These are phyloP conservation scores for Kazachstania africana DNA, from an alignment of 805 yeast genomes.

Conservation along the genomic window DNA sequence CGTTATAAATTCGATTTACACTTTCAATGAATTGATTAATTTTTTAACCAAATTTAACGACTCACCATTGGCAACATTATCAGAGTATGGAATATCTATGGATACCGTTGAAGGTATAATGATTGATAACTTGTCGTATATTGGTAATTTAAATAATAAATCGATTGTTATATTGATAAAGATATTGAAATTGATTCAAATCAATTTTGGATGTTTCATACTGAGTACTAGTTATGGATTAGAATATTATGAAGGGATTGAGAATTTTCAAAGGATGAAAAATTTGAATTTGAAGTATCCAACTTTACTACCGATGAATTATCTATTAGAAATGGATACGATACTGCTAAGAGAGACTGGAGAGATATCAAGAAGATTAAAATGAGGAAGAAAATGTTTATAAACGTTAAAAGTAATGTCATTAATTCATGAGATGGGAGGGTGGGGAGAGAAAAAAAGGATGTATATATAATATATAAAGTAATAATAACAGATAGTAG, in stretches of 20 bases:
- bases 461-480: no score
- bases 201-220: constrained; percentile 21
- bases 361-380: constrained; percentile 6
- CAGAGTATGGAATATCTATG: no score
- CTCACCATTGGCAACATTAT: constrained; percentile 16
- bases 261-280: constrained; percentile 5
- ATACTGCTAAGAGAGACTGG: constrained; percentile 16
- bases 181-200: constrained; percentile 11
- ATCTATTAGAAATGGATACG: constrained; percentile 18
- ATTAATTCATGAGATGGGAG: no score
- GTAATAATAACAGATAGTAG: background rate
- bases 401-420: no score
- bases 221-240: constrained; percentile 18
- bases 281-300: constrained; percentile 3
- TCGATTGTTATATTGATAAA: constrained; percentile 10
- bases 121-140: constrained; percentile 24
- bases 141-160: constrained; percentile 1
- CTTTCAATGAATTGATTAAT: constrained; percentile 12
- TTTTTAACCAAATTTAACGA: constrained; percentile 15
- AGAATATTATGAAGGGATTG: constrained; percentile 22
- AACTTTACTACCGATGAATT: constrained; percentile 15
- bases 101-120: no score
- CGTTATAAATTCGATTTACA: constrained; percentile 14
- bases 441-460: no score
- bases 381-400: background rate